These are phyloP conservation scores for Daldinia eschscholtzii DNA, from an alignment of 2,329 filamentous ascomycete species.

Conservation along the genomic window DNA sequence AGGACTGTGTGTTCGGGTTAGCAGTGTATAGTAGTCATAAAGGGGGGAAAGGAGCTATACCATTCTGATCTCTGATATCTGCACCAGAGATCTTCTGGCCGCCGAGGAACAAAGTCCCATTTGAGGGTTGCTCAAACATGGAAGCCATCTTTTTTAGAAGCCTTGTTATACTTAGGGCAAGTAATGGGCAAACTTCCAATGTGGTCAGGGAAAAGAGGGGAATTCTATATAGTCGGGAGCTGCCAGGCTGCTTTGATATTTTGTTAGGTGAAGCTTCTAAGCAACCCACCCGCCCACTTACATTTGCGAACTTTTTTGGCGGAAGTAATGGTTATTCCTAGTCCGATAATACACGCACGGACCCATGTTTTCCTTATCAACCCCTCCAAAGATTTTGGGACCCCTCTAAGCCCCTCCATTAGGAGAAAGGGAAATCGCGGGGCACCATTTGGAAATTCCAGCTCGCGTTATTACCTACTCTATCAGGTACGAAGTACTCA, in stretches of 20 bases:
- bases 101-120: constrained; percentile 96
- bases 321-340: constrained; percentile 47
- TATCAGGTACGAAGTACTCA: constrained; percentile 4
- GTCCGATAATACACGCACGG: constrained; percentile 33
- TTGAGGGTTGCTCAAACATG: constrained; percentile 95
- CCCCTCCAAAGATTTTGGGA: constrained; percentile 9
- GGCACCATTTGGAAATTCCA: constrained; percentile 38
- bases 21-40: constrained; percentile 12
- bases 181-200: constrained; percentile 7
- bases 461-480: constrained; percentile 24
- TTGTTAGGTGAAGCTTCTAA: constrained; percentile 39
- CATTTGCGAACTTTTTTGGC: constrained; percentile 50
- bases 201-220: constrained; percentile 23
- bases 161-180: constrained; percentile 10
- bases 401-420: constrained; percentile 22
- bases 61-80: constrained; percentile 97
- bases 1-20: constrained; percentile 70
- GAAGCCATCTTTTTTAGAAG: constrained; percentile 77
- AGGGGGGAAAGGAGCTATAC: constrained; percentile 59
- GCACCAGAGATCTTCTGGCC: constrained; percentile 97
- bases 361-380: constrained; percentile 25
- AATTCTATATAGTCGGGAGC: constrained; percentile 17
- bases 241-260: constrained; percentile 44
- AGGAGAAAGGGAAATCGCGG: constrained; percentile 33
- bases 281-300: background rate